phyloP scores from a whole-genome alignment of 1,284 basidiomycete genomes.

The Schizophyllum commune region DNA sequence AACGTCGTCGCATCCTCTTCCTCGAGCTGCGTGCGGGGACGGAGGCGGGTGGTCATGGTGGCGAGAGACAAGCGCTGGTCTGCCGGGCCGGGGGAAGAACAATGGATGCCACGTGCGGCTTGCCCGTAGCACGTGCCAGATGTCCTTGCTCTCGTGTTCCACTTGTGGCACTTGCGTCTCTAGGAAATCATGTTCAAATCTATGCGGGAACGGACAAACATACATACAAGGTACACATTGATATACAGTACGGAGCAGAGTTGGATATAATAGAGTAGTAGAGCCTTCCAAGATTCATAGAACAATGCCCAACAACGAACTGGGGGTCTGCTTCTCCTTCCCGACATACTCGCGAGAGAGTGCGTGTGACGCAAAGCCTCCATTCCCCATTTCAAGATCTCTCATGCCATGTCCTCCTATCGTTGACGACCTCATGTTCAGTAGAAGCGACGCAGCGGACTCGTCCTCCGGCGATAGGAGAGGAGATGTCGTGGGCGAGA shows the following conservation, averaged over 20 bases:
- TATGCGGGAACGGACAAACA: neutral
- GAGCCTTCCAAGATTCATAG: neutral
- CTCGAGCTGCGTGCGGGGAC: constrained; percentile 43
- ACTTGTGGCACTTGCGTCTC: too few species aligned
- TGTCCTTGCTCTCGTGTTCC: too few species aligned
- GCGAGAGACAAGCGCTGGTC: neutral
- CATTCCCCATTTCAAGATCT: neutral
- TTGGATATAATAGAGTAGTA: too few species aligned
- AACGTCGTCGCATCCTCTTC: constrained; percentile 66
- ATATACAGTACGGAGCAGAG: neutral
- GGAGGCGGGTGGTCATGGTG: constrained; percentile 33
- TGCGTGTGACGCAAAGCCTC: neutral
- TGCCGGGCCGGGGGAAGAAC: neutral
- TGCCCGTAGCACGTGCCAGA: neutral
- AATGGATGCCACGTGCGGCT: neutral
- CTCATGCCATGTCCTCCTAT: neutral
- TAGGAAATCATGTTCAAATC: too few species aligned
- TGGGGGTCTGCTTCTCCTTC: neutral
- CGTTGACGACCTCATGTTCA: constrained; percentile 50
- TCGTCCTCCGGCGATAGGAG: constrained; percentile 59
- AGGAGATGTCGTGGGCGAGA: neutral
- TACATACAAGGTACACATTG: neutral
- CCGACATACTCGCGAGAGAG: neutral
- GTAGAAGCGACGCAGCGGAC: constrained; percentile 54
- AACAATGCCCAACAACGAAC: neutral